These are phyloP conservation scores for Lodderomyces parapsilosis DNA, from an alignment of 1,139 yeast species.

Conservation along the genomic window DNA sequence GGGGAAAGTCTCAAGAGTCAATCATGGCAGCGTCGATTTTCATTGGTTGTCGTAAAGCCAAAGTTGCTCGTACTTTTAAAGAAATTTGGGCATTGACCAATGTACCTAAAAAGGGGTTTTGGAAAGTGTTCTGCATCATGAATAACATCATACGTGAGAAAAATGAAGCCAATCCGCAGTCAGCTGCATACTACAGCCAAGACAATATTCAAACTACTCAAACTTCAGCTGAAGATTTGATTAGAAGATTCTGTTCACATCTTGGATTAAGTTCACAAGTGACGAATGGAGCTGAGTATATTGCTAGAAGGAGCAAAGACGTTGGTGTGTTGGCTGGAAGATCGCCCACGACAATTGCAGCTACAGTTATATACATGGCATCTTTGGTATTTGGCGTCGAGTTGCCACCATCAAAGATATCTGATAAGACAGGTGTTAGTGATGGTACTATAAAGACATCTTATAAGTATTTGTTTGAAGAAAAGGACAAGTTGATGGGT, in stretches of 20 bases:
- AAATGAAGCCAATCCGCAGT: conserved; percentile 47
- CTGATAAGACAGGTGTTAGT: conserved; percentile 95
- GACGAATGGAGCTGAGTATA: conserved; percentile 90
- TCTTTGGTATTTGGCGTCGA: conserved; percentile 76
- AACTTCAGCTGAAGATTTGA: conserved; percentile 91
- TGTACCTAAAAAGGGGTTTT: conserved; percentile 93
- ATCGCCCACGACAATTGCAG: conserved; percentile 96
- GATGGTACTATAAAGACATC: conserved; percentile 97
- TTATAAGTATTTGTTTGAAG: conserved; percentile 78
- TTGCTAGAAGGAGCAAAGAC: conserved; percentile 86
- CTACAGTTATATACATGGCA: conserved; percentile 95
- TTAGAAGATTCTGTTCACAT: conserved; percentile 94
- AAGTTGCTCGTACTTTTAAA: conserved; percentile 91
- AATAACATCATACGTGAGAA: conserved; percentile 71
- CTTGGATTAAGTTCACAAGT: conserved; percentile 83
- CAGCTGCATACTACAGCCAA: conserved; percentile 26
- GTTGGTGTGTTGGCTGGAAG: conserved; percentile 95
- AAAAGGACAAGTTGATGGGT: conserved; percentile 69
- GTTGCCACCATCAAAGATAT: conserved; percentile 71
- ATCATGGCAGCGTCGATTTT: conserved; percentile 97
- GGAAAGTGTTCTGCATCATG: conserved; percentile 82
- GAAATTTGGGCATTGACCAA: conserved; percentile 95
- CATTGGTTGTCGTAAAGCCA: conserved; percentile 92
- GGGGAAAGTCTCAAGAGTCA: conserved; percentile 91
- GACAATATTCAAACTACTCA: conserved; percentile 80